These are phyloP conservation scores for Endoconidiophora laricicola DNA, from an alignment of 2,329 filamentous ascomycete genomes.

Conservation along the genomic window DNA sequence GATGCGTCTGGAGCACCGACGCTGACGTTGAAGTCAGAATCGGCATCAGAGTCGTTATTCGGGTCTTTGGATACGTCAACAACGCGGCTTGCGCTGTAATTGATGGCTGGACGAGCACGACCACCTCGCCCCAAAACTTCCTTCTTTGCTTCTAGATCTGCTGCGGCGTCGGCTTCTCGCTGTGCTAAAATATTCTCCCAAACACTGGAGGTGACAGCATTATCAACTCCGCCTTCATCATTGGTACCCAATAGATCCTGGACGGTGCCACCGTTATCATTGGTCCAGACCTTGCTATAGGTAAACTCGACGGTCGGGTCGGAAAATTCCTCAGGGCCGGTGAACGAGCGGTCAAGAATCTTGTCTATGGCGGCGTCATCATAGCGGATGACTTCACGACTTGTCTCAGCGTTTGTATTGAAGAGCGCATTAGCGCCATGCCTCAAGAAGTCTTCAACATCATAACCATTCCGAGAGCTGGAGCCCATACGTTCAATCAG, in stretches of 20 bases:
- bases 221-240: conserved; percentile 26
- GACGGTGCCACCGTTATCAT: conserved; percentile 53
- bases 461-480: conserved; percentile 60
- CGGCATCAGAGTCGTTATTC: conserved; percentile 14
- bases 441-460: conserved; percentile 74
- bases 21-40: not conserved
- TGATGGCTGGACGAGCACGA: conserved; percentile 39
- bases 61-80: conserved; percentile 16
- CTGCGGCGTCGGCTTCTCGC: conserved; percentile 62
- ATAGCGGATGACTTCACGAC: conserved; percentile 61
- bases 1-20: not conserved
- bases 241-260: conserved; percentile 32
- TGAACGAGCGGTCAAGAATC: conserved; percentile 70
- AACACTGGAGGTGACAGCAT: conserved; percentile 33
- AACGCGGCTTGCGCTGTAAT: conserved; percentile 2
- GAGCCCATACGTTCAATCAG: conserved; percentile 83
- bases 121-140: conserved; percentile 77
- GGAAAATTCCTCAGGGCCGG: conserved; percentile 44
- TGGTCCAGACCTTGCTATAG: conserved; percentile 83
- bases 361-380: conserved; percentile 71
- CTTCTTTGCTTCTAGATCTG: conserved; percentile 44
- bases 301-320: conserved; percentile 48
- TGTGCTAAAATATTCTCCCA: conserved; percentile 86
- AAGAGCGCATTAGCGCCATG: conserved; percentile 82
- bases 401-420: conserved; percentile 41